phyloP scores from a whole-genome alignment of 257 asterid species.

The Gentiana dahurica region DNA sequence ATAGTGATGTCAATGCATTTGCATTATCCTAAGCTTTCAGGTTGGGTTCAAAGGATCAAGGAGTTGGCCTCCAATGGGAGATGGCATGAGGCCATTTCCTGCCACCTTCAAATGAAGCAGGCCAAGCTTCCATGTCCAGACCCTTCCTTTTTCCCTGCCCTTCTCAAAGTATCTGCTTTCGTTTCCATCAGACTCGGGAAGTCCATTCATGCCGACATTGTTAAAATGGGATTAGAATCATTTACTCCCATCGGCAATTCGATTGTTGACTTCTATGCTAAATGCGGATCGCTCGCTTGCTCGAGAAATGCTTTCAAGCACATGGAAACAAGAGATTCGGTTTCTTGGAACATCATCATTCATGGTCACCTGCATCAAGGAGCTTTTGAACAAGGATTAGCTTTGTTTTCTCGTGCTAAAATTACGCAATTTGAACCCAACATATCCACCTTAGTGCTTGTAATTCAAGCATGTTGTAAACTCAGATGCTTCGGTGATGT shows the following conservation, averaged over 20 bases:
- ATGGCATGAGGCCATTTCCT: conserved; percentile 45
- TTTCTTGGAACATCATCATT: conserved; percentile 81
- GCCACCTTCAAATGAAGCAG: conserved; percentile 29
- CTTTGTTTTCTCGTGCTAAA: conserved; percentile 45
- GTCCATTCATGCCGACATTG: conserved; percentile 47
- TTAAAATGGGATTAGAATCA: conserved; percentile 60
- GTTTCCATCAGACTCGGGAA: conserved; percentile 33
- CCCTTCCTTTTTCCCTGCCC: conserved; percentile 45
- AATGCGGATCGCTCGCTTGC: conserved; percentile 44
- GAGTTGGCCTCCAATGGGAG: conserved; percentile 33
- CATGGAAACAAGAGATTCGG: conserved; percentile 47
- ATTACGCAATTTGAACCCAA: conserved; percentile 56
- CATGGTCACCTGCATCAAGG: conserved; percentile 42
- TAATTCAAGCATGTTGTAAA: conserved; percentile 47
- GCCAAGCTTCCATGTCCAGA: conserved; percentile 34
- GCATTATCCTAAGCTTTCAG: conserved; percentile 22
- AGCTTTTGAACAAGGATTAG: conserved; percentile 33
- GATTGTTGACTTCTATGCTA: conserved; percentile 57
- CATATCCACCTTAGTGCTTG: conserved; percentile 61
- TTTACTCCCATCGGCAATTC: conserved; percentile 56
- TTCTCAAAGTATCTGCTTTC: conserved; percentile 52
- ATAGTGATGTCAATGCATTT: conserved; percentile 21
- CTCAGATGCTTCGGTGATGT: conserved; percentile 33
- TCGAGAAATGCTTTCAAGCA: conserved; percentile 34
- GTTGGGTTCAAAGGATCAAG: conserved; percentile 33